Conservation (phyloP, 768 basidiomycete genomes). For the Nevesoporus exiguus region DNA sequence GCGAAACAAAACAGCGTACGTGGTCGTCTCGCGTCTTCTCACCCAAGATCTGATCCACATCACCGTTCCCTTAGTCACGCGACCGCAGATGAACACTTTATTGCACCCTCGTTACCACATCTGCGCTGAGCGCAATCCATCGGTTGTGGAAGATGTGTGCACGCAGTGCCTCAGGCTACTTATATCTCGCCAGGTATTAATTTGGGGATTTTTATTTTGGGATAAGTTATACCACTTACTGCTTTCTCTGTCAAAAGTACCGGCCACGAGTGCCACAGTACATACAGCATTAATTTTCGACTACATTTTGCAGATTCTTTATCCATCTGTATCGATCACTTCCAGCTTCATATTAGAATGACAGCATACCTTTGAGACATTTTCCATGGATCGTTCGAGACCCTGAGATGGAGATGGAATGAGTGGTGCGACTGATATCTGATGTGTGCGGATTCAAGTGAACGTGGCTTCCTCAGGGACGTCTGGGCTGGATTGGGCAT, state of each 20-base stretch:
- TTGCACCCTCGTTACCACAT: conserved; percentile 11
- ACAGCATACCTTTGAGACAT: conserved; percentile 4
- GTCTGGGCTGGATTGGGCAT: background rate
- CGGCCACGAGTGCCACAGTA: conserved; percentile 13
- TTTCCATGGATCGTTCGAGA: conserved; percentile 8
- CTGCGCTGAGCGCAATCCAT: conserved; percentile 22
- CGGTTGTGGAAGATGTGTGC: conserved; percentile 14
- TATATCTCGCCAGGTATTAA: conserved; percentile 22
- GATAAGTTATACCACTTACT: conserved; percentile 28
- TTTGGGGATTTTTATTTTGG: conserved; percentile 18
- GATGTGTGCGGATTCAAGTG: conserved; percentile 7
- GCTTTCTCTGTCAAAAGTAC: conserved; percentile 22
- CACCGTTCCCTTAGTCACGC: conserved; percentile 23
- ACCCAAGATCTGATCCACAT: conserved; percentile 9
- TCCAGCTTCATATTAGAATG: conserved; percentile 8
- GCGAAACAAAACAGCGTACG: conserved; percentile 22
- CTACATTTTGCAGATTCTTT: conserved; percentile 5
- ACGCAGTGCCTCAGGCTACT: conserved; percentile 12
- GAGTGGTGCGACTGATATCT: conserved; percentile 6
- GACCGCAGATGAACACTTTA: conserved; percentile 27
- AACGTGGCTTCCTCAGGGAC: background rate
- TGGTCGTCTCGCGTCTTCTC: background rate
- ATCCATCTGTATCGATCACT: conserved; percentile 16
- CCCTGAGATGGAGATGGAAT: conserved; percentile 10
- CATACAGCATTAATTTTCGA: conserved; percentile 10